These are phyloP conservation scores for Pichia californica DNA, from an alignment of 805 yeast genomes.

Conservation along the genomic window DNA sequence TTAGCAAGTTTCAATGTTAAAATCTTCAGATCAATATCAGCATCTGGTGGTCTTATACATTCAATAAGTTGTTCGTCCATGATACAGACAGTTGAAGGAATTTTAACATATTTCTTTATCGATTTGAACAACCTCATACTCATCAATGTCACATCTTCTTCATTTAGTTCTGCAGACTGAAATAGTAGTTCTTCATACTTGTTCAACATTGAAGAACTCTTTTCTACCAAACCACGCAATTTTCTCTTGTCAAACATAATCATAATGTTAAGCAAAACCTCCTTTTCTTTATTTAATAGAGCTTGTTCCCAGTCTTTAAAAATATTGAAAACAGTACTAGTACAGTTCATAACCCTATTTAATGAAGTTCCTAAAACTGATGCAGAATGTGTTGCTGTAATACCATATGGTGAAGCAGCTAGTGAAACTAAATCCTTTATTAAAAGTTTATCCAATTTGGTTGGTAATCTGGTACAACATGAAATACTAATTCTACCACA, in stretches of 20 bases:
- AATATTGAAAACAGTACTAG: constrained; percentile 42
- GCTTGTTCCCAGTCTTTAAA: constrained; percentile 41
- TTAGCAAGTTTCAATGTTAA: constrained; percentile 58
- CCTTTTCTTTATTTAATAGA: constrained; percentile 41
- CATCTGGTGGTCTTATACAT: constrained; percentile 55
- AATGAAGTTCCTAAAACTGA: constrained; percentile 58
- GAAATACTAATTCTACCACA: constrained; percentile 65
- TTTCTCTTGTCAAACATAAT: constrained; percentile 50
- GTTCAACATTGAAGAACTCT: constrained; percentile 48
- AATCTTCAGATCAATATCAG: constrained; percentile 47
- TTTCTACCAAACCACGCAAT: constrained; percentile 50
- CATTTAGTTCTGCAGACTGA: constrained; percentile 50
- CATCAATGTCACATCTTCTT: constrained; percentile 43
- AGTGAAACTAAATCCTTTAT: constrained; percentile 59
- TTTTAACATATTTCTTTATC: constrained; percentile 34
- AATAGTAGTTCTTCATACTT: constrained; percentile 44
- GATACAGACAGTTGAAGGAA: constrained; percentile 48
- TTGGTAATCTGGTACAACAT: constrained; percentile 66
- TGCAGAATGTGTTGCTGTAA: constrained; percentile 66
- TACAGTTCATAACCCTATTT: constrained; percentile 56
- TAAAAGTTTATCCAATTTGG: constrained; percentile 54
- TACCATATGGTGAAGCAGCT: constrained; percentile 64
- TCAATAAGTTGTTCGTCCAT: constrained; percentile 39
- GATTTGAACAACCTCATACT: constrained; percentile 48
- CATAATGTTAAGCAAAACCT: constrained; percentile 59